Percentiles rank a stretch among this genome's conserved stretches.
Conservation (phyloP, 1,139 yeast species). For the Debaryomycetaceae sp. region DNA sequence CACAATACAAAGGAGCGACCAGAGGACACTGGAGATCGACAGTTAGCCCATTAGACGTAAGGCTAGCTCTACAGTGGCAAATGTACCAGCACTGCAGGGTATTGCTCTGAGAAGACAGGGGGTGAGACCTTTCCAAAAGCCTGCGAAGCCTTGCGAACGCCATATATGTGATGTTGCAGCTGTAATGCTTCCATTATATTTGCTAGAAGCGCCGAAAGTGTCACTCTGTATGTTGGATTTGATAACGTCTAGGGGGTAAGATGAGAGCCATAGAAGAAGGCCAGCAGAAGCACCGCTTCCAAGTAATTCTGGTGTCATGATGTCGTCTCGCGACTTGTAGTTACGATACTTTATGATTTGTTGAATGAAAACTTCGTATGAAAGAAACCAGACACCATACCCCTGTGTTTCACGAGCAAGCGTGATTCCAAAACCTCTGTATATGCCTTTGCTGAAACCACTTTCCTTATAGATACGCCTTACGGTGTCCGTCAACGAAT, state of each 20-base stretch:
- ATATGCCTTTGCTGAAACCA: conserved; percentile 52
- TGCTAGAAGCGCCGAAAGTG: conserved; percentile 44
- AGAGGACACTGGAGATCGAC: too few relatives aligned
- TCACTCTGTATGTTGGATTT: conserved; percentile 72
- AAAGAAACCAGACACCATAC: conserved; percentile 77
- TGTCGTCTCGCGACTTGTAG: conserved; percentile 44
- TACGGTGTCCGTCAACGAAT: conserved; percentile 41
- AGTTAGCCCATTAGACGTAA: conserved; percentile 49
- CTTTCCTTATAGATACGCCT: conserved; percentile 39
- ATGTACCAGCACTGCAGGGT: conserved; percentile 75
- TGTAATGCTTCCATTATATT: conserved; percentile 42
- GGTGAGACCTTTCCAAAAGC: conserved; percentile 69
- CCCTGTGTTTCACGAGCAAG: conserved; percentile 70
- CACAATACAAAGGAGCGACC: too few relatives aligned
- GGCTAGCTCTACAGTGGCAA: conserved; percentile 73
- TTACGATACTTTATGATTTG: conserved; percentile 29
- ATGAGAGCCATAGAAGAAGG: conserved; percentile 65
- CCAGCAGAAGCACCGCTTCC: conserved; percentile 69
- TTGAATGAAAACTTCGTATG: conserved; percentile 62
- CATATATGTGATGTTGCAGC: conserved; percentile 49
- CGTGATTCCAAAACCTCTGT: conserved; percentile 61
- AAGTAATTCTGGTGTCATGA: conserved; percentile 61
- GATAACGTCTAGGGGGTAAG: conserved; percentile 71
- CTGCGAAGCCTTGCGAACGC: conserved; percentile 45
- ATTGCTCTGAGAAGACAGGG: conserved; percentile 70